Conservation (phyloP, 129 eudicot genomes). For the Sambucus nigra region DNA sequence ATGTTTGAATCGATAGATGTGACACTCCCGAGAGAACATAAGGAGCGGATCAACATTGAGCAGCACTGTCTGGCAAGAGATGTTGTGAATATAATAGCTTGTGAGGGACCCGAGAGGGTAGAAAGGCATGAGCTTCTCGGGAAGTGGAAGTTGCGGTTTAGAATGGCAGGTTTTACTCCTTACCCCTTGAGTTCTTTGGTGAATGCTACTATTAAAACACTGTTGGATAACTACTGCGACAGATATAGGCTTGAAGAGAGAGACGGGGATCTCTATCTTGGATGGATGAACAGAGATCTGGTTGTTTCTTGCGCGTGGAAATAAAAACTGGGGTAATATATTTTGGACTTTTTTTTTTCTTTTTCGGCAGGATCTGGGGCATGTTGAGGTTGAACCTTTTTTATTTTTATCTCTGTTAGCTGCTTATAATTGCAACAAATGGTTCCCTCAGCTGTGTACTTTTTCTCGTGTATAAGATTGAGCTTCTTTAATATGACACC, state of each 20-base stretch:
- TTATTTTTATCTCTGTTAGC: neutral
- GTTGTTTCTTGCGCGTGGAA: constrained; percentile 82
- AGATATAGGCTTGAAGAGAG: constrained; percentile 70
- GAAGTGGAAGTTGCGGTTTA: constrained; percentile 70
- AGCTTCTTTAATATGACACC: neutral
- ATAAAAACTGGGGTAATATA: constrained; percentile 16
- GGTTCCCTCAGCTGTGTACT: neutral
- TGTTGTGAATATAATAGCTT: constrained; percentile 72
- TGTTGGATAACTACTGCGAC: constrained; percentile 41
- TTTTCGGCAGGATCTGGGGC: neutral
- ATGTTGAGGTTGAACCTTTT: neutral
- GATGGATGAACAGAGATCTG: constrained; percentile 76
- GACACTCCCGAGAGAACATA: constrained; percentile 52
- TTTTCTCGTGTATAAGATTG: neutral
- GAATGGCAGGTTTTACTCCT: constrained; percentile 77
- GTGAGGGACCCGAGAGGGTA: constrained; percentile 73
- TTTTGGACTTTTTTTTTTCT: neutral
- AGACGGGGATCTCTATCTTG: constrained; percentile 78
- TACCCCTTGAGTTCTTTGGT: constrained; percentile 64
- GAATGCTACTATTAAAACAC: constrained; percentile 42
- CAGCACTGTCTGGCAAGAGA: constrained; percentile 74
- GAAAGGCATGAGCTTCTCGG: constrained; percentile 77
- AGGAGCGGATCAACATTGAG: constrained; percentile 67
- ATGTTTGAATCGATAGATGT: constrained; percentile 84
- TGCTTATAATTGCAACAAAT: constrained; percentile 1